These are phyloP conservation scores for Pestalotiopsis sp. DNA, from an alignment of 2,329 filamentous ascomycete genomes.

Conservation along the genomic window DNA sequence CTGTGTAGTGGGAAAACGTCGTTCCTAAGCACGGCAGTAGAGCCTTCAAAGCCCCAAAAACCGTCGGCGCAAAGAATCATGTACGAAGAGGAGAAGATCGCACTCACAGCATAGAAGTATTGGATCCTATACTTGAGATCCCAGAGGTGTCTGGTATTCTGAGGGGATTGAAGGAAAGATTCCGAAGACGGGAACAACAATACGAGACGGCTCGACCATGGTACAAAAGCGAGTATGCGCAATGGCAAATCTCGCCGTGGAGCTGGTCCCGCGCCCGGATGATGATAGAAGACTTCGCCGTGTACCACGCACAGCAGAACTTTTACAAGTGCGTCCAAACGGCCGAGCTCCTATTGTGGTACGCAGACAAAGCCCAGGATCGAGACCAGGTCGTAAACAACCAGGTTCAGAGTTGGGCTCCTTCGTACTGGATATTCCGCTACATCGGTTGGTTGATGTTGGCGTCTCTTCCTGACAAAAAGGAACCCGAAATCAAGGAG, in stretches of 20 bases:
- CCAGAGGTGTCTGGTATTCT: neutral
- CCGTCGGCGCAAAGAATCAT: too few relatives aligned
- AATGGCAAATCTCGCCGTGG: conserved; percentile 2
- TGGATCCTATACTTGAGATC: neutral
- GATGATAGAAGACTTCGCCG: neutral
- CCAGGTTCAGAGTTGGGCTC: neutral
- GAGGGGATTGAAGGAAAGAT: neutral
- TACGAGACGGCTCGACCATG: neutral
- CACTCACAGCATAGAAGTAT: neutral
- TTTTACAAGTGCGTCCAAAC: neutral
- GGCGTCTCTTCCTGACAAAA: neutral
- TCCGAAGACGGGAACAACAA: neutral
- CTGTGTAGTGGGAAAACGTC: neutral
- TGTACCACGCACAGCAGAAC: neutral
- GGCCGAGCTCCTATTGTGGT: neutral
- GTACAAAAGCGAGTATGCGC: neutral
- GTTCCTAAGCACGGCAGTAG: neutral
- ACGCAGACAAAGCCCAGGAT: neutral
- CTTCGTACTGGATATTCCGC: neutral
- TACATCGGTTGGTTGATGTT: neutral
- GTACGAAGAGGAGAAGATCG: neutral
- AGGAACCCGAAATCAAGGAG: neutral
- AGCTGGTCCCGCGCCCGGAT: neutral
- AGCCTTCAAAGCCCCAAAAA: neutral
- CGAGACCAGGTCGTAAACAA: neutral